phyloP scores from a whole-genome alignment of 768 basidiomycete genomes.

The Lentinula raphanica region DNA sequence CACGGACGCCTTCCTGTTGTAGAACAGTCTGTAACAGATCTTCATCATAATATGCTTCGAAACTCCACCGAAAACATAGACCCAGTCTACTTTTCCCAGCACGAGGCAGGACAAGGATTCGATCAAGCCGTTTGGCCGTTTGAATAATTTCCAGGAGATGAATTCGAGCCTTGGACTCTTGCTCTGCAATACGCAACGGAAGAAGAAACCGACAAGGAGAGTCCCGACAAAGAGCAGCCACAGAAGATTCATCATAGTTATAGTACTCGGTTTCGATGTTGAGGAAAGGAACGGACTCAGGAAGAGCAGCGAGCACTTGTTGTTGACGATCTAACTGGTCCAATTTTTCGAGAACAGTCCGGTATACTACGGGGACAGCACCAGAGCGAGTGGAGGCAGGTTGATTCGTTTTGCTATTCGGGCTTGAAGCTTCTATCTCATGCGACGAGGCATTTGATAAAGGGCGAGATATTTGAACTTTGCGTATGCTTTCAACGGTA shows the following conservation, averaged over 20 bases:
- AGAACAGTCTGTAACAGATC: conserved; percentile 14
- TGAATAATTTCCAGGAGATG: conserved; percentile 49
- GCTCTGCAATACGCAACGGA: conserved; percentile 46
- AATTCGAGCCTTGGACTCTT: conserved; percentile 52
- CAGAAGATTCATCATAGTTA: conserved; percentile 12
- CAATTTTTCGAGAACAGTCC: conserved; percentile 21
- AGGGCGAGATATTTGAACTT: not conserved
- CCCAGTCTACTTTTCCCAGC: conserved; percentile 53
- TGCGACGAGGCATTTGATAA: not conserved
- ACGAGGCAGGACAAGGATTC: conserved; percentile 58
- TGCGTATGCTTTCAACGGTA: not conserved
- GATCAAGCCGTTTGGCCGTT: conserved; percentile 44
- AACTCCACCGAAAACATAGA: conserved; percentile 43
- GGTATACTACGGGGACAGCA: conserved; percentile 18
- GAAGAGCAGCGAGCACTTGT: not conserved
- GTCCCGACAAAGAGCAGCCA: conserved; percentile 14
- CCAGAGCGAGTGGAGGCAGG: not conserved
- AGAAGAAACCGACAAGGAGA: conserved; percentile 41
- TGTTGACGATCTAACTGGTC: conserved; percentile 12
- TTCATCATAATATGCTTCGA: conserved; percentile 46
- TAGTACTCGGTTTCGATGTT: conserved; percentile 12
- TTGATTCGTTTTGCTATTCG: not conserved
- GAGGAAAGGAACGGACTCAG: conserved; percentile 9
- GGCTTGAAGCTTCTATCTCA: not conserved
- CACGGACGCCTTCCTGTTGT: not conserved